Evolutionary conservation across 2,329 filamentous ascomycete genomes (phyloP).

Genomic region (Botrytis deweyae): DNA sequence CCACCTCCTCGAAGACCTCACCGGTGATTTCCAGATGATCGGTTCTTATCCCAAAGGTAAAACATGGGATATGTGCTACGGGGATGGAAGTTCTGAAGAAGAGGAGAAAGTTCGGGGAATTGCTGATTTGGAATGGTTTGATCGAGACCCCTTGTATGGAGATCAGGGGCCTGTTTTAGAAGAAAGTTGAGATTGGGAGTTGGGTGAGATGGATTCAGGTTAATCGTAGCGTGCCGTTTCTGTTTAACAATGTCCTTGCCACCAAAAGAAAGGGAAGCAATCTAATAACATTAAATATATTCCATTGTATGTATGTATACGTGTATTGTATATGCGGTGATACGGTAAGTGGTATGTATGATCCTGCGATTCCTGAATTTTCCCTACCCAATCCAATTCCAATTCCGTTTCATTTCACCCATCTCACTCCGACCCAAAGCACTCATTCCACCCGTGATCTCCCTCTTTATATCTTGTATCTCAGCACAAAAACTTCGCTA

Average conservation of each 20-base stretch:
- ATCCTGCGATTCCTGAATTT: not conserved
- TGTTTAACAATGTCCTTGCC: not conserved
- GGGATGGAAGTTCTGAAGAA: not conserved
- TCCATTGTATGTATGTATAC: constrained; percentile 14
- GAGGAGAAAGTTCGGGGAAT: not conserved
- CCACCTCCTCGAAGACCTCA: not conserved
- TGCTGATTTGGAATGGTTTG: not conserved
- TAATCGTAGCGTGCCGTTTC: not conserved
- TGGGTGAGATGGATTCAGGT: not conserved
- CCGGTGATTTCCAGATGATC: not conserved
- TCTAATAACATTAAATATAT: constrained; percentile 11
- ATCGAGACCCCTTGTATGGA: not conserved
- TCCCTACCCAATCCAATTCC: not conserved
- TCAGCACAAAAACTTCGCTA: not conserved
- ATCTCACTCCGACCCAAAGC: not conserved
- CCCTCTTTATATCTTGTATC: not conserved
- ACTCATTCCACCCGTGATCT: not conserved
- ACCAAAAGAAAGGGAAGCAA: not conserved
- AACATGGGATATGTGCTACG: not conserved
- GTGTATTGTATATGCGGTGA: not conserved
- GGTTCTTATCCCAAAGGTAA: not conserved
- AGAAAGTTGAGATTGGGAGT: not conserved
- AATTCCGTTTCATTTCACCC: not conserved
- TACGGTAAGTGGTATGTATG: constrained; percentile 8
- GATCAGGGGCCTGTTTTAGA: not conserved